Percentiles rank a stretch among this genome's conserved stretches.
Conservation (phyloP, 1,284 basidiomycete genomes). For the Ustilago hordei region DNA sequence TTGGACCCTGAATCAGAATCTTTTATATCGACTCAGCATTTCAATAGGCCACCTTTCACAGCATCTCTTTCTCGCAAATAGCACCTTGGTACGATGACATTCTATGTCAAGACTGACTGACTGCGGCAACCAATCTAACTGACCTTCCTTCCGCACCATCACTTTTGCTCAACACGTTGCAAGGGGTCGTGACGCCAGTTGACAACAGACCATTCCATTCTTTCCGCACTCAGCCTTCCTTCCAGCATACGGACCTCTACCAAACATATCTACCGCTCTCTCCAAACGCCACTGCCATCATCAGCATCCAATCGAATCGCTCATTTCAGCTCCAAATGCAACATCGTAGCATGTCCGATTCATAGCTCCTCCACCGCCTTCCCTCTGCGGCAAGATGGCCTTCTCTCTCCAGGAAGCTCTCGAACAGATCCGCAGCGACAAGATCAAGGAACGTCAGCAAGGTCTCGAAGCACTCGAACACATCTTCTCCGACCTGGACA, state of each 20-base stretch:
- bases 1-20: constrained; percentile 25
- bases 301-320: neutral
- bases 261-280: neutral
- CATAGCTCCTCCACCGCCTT: neutral
- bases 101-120: neutral
- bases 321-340: neutral
- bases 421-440: constrained; percentile 71
- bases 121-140: neutral
- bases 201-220: neutral
- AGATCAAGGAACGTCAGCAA: constrained; percentile 79
- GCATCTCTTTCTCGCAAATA: neutral
- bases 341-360: constrained; percentile 9
- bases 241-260: neutral
- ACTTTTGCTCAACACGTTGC: neutral
- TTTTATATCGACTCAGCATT: constrained; percentile 3
- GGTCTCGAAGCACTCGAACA: constrained; percentile 76
- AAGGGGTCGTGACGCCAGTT: neutral
- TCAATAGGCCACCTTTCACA: neutral
- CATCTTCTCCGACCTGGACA: constrained; percentile 75
- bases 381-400: constrained; percentile 29
- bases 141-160: neutral
- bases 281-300: neutral
- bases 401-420: constrained; percentile 51
- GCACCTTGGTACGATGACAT: neutral
- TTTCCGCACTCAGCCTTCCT: neutral